Base-by-base conservation (phyloP, 1,139 yeast species). In the Spathaspora sp. region DNA sequence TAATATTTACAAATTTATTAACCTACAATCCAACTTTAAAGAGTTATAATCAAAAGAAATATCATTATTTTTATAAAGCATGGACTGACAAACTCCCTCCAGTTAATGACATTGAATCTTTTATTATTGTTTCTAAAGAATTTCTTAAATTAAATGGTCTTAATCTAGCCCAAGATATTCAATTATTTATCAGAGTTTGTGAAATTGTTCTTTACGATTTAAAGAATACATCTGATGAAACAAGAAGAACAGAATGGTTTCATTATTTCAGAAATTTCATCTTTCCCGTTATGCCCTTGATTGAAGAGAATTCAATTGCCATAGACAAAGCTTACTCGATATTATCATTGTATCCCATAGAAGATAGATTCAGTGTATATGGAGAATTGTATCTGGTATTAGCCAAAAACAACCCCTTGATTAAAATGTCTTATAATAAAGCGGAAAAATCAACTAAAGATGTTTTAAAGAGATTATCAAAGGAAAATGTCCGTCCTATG, bases 361-460 rank as follows among this genome's bases (percentile, higher is more conserved):
- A 85, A 49, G 78, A 77, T 47, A 75, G 99, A 43, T 93, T 81
- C 63, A 81, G 86, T 47, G 67, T 93, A 23, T 95, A 93, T 61
- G 95, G 96, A 39, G 98, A 91, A 55, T 76, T 90, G 66, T 69
- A 75, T 50, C 72, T 68, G 43, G 77, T 79, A n/a, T 70, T 77
- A 8, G 79, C 81, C 24, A 85, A 84, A 56, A 80, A 76, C 50
- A 74, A 80, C 44, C 75, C 82, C 0, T 73, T 73, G 17, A 72
- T 89, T 5, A 85, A 84, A 54, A 70, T 84, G 39, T 84, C 88
- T 8, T 81, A 81, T 44, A 79, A 82, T 20, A 78, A 72, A 49
- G 88, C 96, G 0, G 96, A 87, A 60, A 89, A 88, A 58, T 82
- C 86, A 33, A 89, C 97, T 1, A 90, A 86, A 58, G 86, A 84